Base-by-base conservation (phyloP, 768 basidiomycete genomes). In the Pleurotus citrinopileatus region DNA sequence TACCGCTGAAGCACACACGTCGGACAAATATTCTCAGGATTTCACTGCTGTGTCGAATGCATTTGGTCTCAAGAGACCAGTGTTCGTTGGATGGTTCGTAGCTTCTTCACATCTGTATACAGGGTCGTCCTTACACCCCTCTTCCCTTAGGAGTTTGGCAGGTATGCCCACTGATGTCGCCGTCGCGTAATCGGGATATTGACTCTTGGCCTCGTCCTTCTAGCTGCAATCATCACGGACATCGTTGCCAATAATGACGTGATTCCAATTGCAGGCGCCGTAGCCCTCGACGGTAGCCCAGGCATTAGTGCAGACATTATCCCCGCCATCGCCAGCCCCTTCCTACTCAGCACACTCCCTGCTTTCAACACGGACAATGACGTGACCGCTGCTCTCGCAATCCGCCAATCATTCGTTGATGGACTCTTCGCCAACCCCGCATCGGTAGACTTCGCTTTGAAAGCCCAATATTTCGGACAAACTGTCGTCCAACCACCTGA, bases 201-300 rank as follows among this genome's bases (percentile, higher is more conserved):
- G 25, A 44, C 7, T 25, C 8, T 23, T 44, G 7, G n/a, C 51
- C 28, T 56, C 38, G n/a, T n/a, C n/a, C n/a, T 55, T 2, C 28
- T 34, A 67, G 68, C 61, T 4, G 63, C 67, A 8, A 64, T 68
- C 10, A 61, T 61, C 3, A 61, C 65, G 9, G 71, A 70, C 51
- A 62, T 70, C 6, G 63, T 61, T 8, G 57, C 61, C 19, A 60
- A 69, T 52, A 61, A 68, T 20, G 57, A 55, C 12, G 59, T 64
- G 17, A 55, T 60, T 0, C 61, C 65, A 3, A 62, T 72, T 47
- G 62, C 67, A 2, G 69, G 65, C n/a, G 60, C 67, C 10, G 59
- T 71, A 13, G 65, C 61, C 44, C 59, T 66, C 1, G 52, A 61
- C 25, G 68, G 63, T 0, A 51, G 67, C n/a, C 70, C 70, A 1